Evolutionary conservation across 164 flowering plant species (phyloP).

Genomic region (Vitis rotundifolia): DNA sequence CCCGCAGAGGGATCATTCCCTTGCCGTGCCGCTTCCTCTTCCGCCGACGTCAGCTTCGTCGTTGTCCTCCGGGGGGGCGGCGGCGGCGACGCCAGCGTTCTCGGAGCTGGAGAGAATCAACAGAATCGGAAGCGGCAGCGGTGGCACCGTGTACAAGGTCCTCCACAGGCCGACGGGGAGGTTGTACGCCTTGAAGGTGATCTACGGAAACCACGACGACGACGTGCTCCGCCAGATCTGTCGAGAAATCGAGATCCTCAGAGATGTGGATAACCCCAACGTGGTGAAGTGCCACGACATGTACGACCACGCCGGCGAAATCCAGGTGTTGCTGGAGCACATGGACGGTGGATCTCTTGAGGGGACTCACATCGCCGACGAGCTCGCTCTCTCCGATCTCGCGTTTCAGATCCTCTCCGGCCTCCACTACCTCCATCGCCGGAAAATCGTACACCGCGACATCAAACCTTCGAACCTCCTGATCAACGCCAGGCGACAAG

Average conservation of each 20-base stretch:
- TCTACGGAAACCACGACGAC: conserved; percentile 83
- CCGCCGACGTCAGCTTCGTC: conserved; percentile 38
- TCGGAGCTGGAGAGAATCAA: conserved; percentile 60
- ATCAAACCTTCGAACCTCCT: conserved; percentile 83
- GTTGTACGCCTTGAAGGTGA: conserved; percentile 79
- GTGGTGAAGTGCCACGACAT: conserved; percentile 80
- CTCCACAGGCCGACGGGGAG: conserved; percentile 51
- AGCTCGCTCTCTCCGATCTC: conserved; percentile 49
- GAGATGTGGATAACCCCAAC: conserved; percentile 65
- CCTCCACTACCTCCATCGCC: conserved; percentile 58
- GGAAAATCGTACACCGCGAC: conserved; percentile 76
- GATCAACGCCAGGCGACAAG: conserved; percentile 48
- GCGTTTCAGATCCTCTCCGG: conserved; percentile 67
- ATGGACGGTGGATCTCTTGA: conserved; percentile 91
- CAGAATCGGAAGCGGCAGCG: conserved; percentile 77
- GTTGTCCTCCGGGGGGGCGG: conserved; percentile 5
- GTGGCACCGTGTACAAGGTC: conserved; percentile 90
- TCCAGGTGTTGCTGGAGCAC: conserved; percentile 77
- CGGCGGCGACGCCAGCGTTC: conserved; percentile 16
- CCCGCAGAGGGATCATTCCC: conserved; percentile 61
- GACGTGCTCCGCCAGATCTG: conserved; percentile 78
- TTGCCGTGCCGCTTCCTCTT: conserved; percentile 80
- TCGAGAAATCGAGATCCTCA: conserved; percentile 81
- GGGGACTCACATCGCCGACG: conserved; percentile 45
- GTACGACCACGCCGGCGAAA: conserved; percentile 76